These are phyloP conservation scores for Crotalaria pallida DNA, from an alignment of 306 rosid genomes.

Conservation along the genomic window DNA sequence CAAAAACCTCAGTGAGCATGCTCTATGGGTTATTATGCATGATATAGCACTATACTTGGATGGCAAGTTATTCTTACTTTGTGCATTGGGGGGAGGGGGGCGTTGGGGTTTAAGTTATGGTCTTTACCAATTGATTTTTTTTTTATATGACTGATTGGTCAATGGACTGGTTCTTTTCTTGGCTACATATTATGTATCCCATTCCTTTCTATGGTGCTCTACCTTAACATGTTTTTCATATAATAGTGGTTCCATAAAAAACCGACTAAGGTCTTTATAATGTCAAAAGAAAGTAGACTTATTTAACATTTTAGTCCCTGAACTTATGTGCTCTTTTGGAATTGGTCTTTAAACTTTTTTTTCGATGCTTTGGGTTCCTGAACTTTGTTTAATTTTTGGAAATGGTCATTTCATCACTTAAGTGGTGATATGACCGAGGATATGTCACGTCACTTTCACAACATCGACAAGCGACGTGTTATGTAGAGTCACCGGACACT, in stretches of 20 bases:
- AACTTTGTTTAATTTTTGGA: no score
- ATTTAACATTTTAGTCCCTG: no score
- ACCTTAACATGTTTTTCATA: neutral
- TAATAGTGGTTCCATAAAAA: neutral
- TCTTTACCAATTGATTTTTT: slow-evolving; percentile 10
- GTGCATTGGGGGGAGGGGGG: neutral
- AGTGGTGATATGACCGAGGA: no score
- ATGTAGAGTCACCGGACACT: no score
- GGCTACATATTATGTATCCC: slow-evolving; percentile 2
- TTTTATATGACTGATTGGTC: slow-evolving; percentile 2
- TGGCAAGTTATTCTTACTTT: neutral
- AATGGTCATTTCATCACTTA: no score
- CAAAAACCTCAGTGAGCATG: slow-evolving; percentile 34
- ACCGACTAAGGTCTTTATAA: no score
- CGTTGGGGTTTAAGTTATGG: neutral
- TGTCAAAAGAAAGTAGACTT: no score
- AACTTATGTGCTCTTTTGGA: no score
- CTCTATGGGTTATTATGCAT: slow-evolving; percentile 3
- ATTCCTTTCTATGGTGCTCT: neutral
- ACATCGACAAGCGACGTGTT: no score
- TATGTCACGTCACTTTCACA: no score
- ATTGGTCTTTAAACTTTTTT: no score
- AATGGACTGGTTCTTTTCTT: slow-evolving; percentile 24
- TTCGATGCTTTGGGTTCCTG: no score
- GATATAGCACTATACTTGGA: slow-evolving; percentile 30